Percentiles rank a stretch among this genome's conserved stretches.
Evolutionary conservation across 371 early-diverging fungal species (phyloP).

Genomic region (Mucor mucedo): DNA sequence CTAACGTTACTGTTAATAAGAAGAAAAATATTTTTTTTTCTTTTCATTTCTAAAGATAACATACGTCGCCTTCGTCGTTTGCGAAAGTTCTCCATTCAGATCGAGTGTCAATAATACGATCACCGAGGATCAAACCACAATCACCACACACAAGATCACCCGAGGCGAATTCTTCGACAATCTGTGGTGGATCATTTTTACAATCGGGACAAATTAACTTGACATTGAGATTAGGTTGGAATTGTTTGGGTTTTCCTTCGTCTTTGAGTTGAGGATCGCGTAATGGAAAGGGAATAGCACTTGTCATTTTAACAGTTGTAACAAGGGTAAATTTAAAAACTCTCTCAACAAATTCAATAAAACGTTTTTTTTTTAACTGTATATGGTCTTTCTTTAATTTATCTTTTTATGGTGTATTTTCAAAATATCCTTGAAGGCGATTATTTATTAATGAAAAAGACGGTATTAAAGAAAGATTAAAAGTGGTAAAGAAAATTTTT

Average conservation of each 20-base stretch:
- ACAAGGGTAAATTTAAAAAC: not conserved
- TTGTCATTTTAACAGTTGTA: constrained; percentile 24
- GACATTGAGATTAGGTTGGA: constrained; percentile 67
- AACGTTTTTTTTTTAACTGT: no score
- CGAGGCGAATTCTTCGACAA: constrained; percentile 95
- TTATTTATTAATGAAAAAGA: no score
- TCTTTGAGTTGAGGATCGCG: constrained; percentile 33
- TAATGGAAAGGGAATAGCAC: constrained; percentile 43
- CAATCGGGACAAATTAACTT: constrained; percentile 83
- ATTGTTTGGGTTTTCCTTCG: constrained; percentile 31
- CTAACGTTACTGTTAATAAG: constrained; percentile 25
- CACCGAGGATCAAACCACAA: constrained; percentile 97
- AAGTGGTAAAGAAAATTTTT: no score
- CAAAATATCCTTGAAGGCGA: no score
- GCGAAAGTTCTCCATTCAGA: constrained; percentile 99
- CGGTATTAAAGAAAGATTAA: no score
- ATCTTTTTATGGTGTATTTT: no score
- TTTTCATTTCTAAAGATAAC: constrained; percentile 20
- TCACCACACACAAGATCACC: constrained; percentile 95
- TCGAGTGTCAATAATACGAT: constrained; percentile 98
- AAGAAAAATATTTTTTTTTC: not conserved
- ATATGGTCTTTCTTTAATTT: no score
- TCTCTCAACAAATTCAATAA: no score
- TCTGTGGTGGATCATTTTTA: constrained; percentile 84
- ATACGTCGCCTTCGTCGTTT: constrained; percentile 89